Conservation (phyloP, 371 early-diverging fungal species). For the Rhizopus arrhizus region DNA sequence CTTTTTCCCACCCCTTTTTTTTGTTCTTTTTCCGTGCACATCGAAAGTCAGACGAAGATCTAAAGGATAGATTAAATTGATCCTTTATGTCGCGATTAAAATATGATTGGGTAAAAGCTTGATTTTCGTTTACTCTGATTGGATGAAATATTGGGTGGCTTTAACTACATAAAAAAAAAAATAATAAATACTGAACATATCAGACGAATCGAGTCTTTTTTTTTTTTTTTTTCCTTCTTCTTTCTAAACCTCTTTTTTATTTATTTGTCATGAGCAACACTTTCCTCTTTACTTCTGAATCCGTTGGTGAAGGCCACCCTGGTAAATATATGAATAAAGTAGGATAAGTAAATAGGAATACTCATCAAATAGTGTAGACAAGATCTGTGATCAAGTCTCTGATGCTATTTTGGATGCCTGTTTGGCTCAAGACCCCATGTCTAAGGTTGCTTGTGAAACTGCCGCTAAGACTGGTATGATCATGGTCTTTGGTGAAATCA, state of each 20-base stretch:
- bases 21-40: neutral
- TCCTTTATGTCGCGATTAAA: conserved; percentile 27
- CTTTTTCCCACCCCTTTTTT: neutral
- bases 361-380: conserved; percentile 65
- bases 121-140: conserved; percentile 12
- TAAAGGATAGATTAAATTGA: conserved; percentile 14
- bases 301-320: conserved; percentile 99
- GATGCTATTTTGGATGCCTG: conserved; percentile 99
- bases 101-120: conserved; percentile 2
- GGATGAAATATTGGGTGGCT: conserved; percentile 11
- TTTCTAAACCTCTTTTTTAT: conserved; percentile 1
- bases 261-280: conserved; percentile 49
- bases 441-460: conserved; percentile 99
- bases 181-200: no score
- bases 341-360: neutral
- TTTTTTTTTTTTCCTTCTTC: conserved; percentile 15
- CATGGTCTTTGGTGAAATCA: conserved; percentile 99
- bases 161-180: neutral
- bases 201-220: conserved; percentile 16
- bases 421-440: conserved; percentile 91
- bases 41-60: conserved; percentile 10
- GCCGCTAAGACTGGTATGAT: conserved; percentile 99
- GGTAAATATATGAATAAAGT: conserved; percentile 51
- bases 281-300: conserved; percentile 99
- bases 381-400: conserved; percentile 99